Evolutionary conservation across 108 stramenopile genomes (phyloP).

Genomic region (Stephanodiscus triporus): DNA sequence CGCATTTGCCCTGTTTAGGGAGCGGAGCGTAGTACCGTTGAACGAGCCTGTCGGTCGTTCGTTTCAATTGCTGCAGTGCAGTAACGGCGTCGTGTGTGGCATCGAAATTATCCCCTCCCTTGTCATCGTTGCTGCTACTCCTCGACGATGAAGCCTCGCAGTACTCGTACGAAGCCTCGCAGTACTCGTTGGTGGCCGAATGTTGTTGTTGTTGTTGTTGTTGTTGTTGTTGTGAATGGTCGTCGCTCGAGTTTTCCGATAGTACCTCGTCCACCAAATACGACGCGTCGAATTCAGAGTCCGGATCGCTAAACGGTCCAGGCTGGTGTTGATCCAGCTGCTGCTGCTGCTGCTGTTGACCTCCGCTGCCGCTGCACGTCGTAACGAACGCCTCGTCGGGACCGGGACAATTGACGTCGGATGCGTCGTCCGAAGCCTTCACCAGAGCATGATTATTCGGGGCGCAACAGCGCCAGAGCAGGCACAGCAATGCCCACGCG

Average conservation of each 20-base stretch:
- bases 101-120: background rate
- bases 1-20: constrained; percentile 33
- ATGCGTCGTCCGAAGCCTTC: too few relatives aligned
- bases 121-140: constrained; percentile 9
- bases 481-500: too few relatives aligned
- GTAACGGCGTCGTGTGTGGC: background rate
- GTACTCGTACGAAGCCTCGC: background rate
- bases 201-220: too few relatives aligned
- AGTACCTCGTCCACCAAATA: constrained; percentile 35
- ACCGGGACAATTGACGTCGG: constrained; percentile 26
- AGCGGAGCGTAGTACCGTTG: constrained; percentile 38
- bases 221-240: background rate
- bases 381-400: constrained; percentile 41
- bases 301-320: background rate
- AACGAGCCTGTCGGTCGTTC: constrained; percentile 10
- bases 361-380: constrained; percentile 28
- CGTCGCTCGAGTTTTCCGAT: constrained; percentile 10
- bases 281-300: constrained; percentile 20
- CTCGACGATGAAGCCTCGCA: background rate
- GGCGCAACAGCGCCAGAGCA: too few relatives aligned
- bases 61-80: constrained; percentile 32
- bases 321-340: background rate
- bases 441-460: too few relatives aligned
- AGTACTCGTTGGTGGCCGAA: background rate
- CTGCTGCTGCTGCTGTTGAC: background rate